Evolutionary conservation across 208 protist species (phyloP), one percentile per base, ranked within the genome.

Genomic region (Endotrypanum monterogeii): DNA sequence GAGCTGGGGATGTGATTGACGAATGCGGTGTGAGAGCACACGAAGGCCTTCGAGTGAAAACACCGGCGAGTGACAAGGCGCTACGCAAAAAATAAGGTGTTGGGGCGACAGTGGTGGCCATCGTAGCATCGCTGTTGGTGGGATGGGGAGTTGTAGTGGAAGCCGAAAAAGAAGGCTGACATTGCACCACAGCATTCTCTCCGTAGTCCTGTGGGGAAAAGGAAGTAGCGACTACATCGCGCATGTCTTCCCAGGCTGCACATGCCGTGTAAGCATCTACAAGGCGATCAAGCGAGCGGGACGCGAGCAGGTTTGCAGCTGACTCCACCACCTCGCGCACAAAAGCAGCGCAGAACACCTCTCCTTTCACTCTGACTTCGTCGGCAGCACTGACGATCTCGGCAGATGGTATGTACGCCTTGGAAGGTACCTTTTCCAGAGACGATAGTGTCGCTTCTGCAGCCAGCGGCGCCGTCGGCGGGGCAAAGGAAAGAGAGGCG

Each of bases 201-300:
- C 56, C 32, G 30, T 71, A 37, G 55, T 92, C 88, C 28, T 80
- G 66, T 18, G 88, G 83, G 46, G 93, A 69, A 75, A 94, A 96
- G 4, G 88, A 83, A 8, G 61, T 56, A 1, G 88, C 82, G 5
- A 96, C 87, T 1, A 85, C 61, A 37, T 86, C 76, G 32, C 83
- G 76, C 62, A 94, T 56, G 62, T 94, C 90, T 48, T 94, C 89
- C 93, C 93, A 97, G 18, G 88, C 78, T 14, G 90, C 78, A 23
- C 78, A 81, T 1, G 93, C 87, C 20, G 90, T 91, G 83, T 95
- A 97, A 14, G 73, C 73, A 60, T 79, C 80, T 41, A 85, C 75
- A 37, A 93, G 73, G 28, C 78, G 56, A 79, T 95, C 90, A 50
- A 94, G 84, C 11, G 61, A 85, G 51, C 86, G 87, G 1, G 84